A percentile compares a stretch with the other conserved stretches of the same genome.
phyloP scores from a whole-genome alignment of 176 grass and related monocot species.

The Carex scoparia region DNA sequence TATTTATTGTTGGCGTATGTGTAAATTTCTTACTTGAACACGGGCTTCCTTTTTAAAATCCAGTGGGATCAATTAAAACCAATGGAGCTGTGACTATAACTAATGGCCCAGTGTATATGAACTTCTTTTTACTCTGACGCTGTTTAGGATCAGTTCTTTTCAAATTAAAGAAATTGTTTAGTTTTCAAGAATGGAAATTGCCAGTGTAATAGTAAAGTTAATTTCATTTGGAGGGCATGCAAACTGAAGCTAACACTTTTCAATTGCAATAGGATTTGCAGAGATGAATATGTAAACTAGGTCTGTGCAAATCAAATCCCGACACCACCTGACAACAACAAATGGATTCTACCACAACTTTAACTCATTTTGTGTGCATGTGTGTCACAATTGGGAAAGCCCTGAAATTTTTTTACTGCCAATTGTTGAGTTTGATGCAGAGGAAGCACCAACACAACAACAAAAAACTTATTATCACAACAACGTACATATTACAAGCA shows the following conservation, averaged over 20 bases:
- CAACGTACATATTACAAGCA: too few relatives aligned
- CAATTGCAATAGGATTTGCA: not conserved
- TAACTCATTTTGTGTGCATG: not conserved
- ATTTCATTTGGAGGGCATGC: not conserved
- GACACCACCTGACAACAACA: not conserved
- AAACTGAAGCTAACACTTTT: not conserved
- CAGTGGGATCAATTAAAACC: not conserved
- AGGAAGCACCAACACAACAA: too few relatives aligned
- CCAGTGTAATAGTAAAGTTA: not conserved
- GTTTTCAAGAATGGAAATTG: not conserved
- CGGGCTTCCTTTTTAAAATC: not conserved
- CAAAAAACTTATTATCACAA: too few relatives aligned
- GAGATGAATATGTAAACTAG: not conserved
- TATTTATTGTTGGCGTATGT: not conserved
- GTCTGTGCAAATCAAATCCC: not conserved
- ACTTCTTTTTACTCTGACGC: not conserved
- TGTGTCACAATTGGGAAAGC: not conserved
- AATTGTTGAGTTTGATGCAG: too few relatives aligned
- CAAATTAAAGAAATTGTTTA: not conserved
- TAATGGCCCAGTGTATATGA: not conserved
- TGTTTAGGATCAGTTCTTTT: constrained; percentile 1
- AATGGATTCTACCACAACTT: not conserved
- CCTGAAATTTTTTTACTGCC: not conserved
- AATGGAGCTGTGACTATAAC: not conserved
- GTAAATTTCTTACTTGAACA: not conserved